Evolutionary conservation across 1,139 yeast genomes (phyloP).

Genomic region (Blastobotrys capitulatus): DNA sequence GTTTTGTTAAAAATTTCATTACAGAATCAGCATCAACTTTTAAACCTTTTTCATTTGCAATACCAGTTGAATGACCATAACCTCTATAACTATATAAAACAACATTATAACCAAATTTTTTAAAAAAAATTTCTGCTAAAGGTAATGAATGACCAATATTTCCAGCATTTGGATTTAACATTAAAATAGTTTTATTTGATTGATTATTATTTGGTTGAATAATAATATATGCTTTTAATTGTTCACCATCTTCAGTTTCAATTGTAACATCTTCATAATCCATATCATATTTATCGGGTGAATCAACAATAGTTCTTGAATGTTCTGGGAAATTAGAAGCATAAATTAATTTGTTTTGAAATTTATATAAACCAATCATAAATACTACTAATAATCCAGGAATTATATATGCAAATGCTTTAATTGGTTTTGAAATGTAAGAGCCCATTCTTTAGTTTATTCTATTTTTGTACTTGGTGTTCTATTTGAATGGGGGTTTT

Average conservation of each 20-base stretch:
- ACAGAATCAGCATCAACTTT: conserved; percentile 78
- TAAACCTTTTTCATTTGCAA: conserved; percentile 70
- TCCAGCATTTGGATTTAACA: conserved; percentile 93
- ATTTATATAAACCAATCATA: conserved; percentile 51
- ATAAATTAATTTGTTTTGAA: conserved; percentile 68
- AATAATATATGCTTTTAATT: conserved; percentile 45
- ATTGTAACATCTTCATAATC: conserved; percentile 60
- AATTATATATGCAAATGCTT: conserved; percentile 12
- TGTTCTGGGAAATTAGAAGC: conserved; percentile 82
- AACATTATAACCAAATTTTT: conserved; percentile 66
- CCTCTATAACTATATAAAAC: conserved; percentile 75
- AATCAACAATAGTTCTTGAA: conserved; percentile 59
- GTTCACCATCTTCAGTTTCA: conserved; percentile 62
- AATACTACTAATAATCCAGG: conserved; percentile 17
- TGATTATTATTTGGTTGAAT: neutral
- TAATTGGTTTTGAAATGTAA: conserved; percentile 3
- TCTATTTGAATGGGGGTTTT: neutral
- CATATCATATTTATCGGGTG: conserved; percentile 69
- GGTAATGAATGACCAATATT: conserved; percentile 93
- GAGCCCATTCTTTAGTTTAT: conserved; percentile 1
- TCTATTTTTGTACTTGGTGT: neutral
- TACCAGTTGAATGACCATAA: conserved; percentile 81
- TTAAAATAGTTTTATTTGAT: conserved; percentile 58
- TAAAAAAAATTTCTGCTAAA: conserved; percentile 65
- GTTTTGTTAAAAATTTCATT: conserved; percentile 50